Evolutionary conservation across 768 basidiomycete species (phyloP), one percentile per base, ranked within the genome.

Genomic region (Leccinum longicurvipes): DNA sequence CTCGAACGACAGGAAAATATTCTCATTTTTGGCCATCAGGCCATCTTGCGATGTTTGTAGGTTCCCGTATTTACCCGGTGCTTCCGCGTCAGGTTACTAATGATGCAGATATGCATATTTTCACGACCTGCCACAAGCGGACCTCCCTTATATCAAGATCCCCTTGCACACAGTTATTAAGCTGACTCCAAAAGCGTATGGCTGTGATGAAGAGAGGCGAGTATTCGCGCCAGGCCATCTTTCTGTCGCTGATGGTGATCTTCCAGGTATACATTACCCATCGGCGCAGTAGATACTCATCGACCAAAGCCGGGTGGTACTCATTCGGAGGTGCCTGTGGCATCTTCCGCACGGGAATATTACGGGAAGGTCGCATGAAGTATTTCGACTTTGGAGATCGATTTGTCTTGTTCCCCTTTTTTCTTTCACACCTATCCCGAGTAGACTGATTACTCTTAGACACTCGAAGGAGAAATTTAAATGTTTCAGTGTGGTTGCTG

Each of bases 121-220:
- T 76, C 89, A 93, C 70, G 82, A 95, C 63, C 75, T 96, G 23
- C 83, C 91, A 1, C 97, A 97, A 71, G 91, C 82, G 23, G 94
- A 98, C 67, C 79, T 99, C 31, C 97, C 97, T 1, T 99, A 99
- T 70, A 91, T 98, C 78, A 96, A 95, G 76, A 94, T 98, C 46
- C 94, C 94, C 1, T 73, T 96, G 54, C 97, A 99, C 69, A 99
- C 96, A 0, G 89, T 99, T 34, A 97, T 99, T 72, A 98, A 98
- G 74, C 80, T 99, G 46, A 98, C 96, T 1, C 97, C 97, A 10
- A 94, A 92, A 68, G 97, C 97, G 1, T 99, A 98, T 70, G 97
- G 97, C 36, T 98, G 96, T 76, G 94, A 98, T 69, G 97, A 99
- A 70, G 94, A 95, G 70, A 81, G 95, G 89, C 87, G 54, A 47